Conservation (phyloP, 2,329 filamentous ascomycete species). For the Grosmannia serpens region DNA sequence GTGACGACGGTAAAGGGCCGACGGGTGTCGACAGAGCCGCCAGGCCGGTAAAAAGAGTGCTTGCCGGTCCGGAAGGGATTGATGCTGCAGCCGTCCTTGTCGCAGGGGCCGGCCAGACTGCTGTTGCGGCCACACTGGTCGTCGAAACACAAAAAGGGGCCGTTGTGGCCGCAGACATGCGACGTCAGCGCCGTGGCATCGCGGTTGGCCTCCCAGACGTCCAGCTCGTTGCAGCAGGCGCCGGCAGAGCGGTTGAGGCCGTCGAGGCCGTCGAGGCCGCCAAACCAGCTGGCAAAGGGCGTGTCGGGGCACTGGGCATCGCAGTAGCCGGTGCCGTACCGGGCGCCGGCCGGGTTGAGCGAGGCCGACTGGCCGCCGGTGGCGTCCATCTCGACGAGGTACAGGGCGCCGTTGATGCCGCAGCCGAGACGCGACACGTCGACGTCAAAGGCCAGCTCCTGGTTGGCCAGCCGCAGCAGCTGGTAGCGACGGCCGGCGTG, state of each 20-base stretch:
- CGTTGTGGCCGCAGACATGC: constrained; percentile 27
- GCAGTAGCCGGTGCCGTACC: constrained; percentile 21
- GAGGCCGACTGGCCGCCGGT: constrained; percentile 41
- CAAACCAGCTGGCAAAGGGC: constrained; percentile 27
- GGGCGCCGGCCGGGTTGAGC: constrained; percentile 39
- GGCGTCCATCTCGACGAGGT: constrained; percentile 48
- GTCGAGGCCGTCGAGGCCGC: constrained; percentile 16
- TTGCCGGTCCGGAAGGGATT: constrained; percentile 22
- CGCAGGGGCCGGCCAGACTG: constrained; percentile 17
- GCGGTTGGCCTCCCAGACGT: constrained; percentile 33
- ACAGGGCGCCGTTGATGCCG: constrained; percentile 52
- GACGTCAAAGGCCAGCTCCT: constrained; percentile 53
- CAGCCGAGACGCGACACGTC: constrained; percentile 51
- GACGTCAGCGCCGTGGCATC: constrained; percentile 26
- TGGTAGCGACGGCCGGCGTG: constrained; percentile 27
- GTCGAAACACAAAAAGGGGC: constrained; percentile 24
- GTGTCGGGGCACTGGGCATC: constrained; percentile 36
- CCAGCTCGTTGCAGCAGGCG: constrained; percentile 33
- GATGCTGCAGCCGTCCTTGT: constrained; percentile 21
- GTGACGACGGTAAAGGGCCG: constrained; percentile 30
- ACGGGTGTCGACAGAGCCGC: constrained; percentile 16
- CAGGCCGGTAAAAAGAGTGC: constrained; percentile 16
- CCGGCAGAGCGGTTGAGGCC: constrained; percentile 15
- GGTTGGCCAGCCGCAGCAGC: constrained; percentile 42
- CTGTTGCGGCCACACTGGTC: constrained; percentile 10